phyloP scores from a whole-genome alignment of 2,329 filamentous ascomycete genomes.

The Chrysoporthe austroafricana region DNA sequence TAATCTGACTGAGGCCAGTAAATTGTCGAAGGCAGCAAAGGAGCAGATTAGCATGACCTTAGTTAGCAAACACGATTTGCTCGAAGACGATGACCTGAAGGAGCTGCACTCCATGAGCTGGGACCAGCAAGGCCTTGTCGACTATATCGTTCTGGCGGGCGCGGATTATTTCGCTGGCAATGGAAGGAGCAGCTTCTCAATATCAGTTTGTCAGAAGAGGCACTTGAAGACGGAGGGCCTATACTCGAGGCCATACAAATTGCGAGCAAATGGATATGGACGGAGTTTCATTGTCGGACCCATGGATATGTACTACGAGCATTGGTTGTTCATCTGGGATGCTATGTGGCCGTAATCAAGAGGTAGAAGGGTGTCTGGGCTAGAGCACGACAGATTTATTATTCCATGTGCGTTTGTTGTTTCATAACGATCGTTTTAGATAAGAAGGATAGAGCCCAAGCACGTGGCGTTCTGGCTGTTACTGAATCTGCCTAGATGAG shows the following conservation, averaged over 20 bases:
- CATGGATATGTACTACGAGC: constrained; percentile 50
- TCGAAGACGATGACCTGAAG: constrained; percentile 34
- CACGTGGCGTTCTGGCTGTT: background rate
- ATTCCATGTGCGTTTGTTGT: background rate
- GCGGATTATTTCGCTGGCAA: constrained; percentile 48
- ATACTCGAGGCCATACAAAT: constrained; percentile 48
- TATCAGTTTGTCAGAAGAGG: constrained; percentile 49
- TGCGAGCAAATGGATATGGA: constrained; percentile 46
- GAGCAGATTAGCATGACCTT: constrained; percentile 41
- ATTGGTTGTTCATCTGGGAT: constrained; percentile 54
- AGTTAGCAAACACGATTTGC: constrained; percentile 43
- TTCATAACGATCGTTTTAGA: no score
- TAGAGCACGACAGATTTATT: no score
- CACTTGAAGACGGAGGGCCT: constrained; percentile 46
- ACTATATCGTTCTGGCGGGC: constrained; percentile 46
- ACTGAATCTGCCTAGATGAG: background rate
- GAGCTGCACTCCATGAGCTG: constrained; percentile 45
- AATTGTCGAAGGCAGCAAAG: constrained; percentile 41
- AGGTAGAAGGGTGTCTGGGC: background rate
- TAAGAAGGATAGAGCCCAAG: no score
- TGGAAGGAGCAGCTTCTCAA: constrained; percentile 52
- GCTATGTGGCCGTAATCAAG: constrained; percentile 45
- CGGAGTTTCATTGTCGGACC: constrained; percentile 48
- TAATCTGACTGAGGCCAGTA: constrained; percentile 46
- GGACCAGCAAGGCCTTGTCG: constrained; percentile 50